phyloP scores from a whole-genome alignment of 345 rosid species.

The Lumnitzera littorea region DNA sequence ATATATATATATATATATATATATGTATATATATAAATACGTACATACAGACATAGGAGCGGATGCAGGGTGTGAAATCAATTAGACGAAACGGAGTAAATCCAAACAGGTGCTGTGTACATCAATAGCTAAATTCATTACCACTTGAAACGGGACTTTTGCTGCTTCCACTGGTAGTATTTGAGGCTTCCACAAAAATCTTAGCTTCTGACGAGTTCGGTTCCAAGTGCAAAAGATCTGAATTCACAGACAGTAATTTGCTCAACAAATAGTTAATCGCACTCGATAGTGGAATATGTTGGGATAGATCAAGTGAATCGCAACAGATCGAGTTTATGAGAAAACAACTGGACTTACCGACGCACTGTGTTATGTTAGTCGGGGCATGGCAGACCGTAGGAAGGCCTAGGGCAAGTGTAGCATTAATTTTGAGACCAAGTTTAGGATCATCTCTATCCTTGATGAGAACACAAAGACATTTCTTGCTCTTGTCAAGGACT shows the following conservation, averaged over 20 bases:
- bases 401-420: slow-evolving; percentile 52
- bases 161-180: slow-evolving; percentile 2
- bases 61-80: too few species aligned
- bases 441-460: slow-evolving; percentile 63
- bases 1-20: too few species aligned
- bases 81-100: too few species aligned
- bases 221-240: slow-evolving; percentile 20
- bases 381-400: slow-evolving; percentile 48
- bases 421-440: slow-evolving; percentile 63
- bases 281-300: background rate
- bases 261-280: background rate
- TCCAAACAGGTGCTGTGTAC: too few species aligned
- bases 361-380: slow-evolving; percentile 46
- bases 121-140: background rate
- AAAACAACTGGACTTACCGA: slow-evolving; percentile 28
- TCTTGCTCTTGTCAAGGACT: slow-evolving; percentile 50
- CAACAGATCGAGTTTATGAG: background rate
- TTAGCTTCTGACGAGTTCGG: slow-evolving; percentile 16
- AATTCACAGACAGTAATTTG: background rate
- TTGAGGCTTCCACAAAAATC: slow-evolving; percentile 6
- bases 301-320: background rate
- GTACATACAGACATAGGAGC: too few species aligned
- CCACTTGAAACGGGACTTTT: background rate
- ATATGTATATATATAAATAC: too few species aligned
- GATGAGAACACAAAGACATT: slow-evolving; percentile 64